Evolutionary conservation across 306 rosid species (phyloP).

Genomic region (Dalbergia cultrata): DNA sequence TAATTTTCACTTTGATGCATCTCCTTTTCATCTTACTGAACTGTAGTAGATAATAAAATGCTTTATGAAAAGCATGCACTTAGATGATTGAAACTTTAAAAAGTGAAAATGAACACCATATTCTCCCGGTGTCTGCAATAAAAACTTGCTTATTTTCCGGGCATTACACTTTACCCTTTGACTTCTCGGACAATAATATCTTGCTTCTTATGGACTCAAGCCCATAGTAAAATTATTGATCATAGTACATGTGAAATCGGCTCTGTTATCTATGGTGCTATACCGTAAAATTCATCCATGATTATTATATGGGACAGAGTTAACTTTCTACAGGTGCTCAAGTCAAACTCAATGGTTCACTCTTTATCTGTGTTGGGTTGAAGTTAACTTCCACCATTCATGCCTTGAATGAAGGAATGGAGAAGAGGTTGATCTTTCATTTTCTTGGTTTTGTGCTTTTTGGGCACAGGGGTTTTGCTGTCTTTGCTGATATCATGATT

Average conservation of each 20-base stretch:
- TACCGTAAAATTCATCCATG: neutral
- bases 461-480: conserved; percentile 46
- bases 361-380: neutral
- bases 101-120: conserved; percentile 49
- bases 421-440: conserved; percentile 46
- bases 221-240: conserved; percentile 28
- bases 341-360: conserved; percentile 12
- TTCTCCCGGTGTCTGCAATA: conserved; percentile 40
- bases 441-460: conserved; percentile 51
- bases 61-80: conserved; percentile 61
- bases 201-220: conserved; percentile 33
- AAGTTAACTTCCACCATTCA: conserved; percentile 43
- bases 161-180: conserved; percentile 48
- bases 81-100: conserved; percentile 58
- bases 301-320: conserved; percentile 6
- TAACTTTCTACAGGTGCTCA: conserved; percentile 8
- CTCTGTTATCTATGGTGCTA: neutral
- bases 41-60: conserved; percentile 33
- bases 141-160: conserved; percentile 52
- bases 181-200: conserved; percentile 37
- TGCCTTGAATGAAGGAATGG: conserved; percentile 48
- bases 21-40: conserved; percentile 46
- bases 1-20: conserved; percentile 58
- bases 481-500: conserved; percentile 10
- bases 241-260: conserved; percentile 16